These are phyloP conservation scores for Pseudoperonospora humuli DNA, from an alignment of 352 stramenopile species.

Conservation along the genomic window DNA sequence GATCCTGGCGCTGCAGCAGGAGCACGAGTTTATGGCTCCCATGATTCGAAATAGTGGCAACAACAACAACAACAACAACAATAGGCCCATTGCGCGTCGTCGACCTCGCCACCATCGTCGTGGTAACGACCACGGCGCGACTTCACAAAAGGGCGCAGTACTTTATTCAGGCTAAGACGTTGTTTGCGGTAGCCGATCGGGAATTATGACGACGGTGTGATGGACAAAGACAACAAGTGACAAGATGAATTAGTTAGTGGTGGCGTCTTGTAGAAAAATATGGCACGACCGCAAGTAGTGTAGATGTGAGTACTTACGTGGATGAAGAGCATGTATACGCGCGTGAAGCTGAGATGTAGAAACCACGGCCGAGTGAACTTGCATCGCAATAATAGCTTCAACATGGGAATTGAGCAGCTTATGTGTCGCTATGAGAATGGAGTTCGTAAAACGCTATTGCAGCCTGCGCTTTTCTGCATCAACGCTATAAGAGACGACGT, in stretches of 20 bases:
- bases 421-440: too few relatives aligned
- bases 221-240: neutral
- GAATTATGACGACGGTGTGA: slow-evolving; percentile 15
- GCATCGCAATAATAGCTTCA: slow-evolving; percentile 21
- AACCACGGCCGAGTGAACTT: slow-evolving; percentile 12
- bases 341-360: neutral
- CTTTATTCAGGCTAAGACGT: slow-evolving; percentile 22
- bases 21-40: slow-evolving; percentile 36
- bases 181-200: slow-evolving; percentile 8
- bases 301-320: slow-evolving; percentile 21
- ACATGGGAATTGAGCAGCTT: slow-evolving; percentile 24
- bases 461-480: too few relatives aligned
- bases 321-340: slow-evolving; percentile 18
- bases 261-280: too few relatives aligned
- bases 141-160: slow-evolving; percentile 10
- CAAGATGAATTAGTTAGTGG: slow-evolving; percentile 11
- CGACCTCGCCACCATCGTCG: slow-evolving; percentile 20
- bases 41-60: slow-evolving; percentile 17
- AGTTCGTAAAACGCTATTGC: too few relatives aligned
- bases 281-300: too few relatives aligned
- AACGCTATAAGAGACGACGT: too few relatives aligned
- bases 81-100: slow-evolving; percentile 14
- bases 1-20: slow-evolving; percentile 54
- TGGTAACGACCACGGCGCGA: slow-evolving; percentile 13
- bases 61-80: slow-evolving; percentile 15